Conservation (phyloP, 2,329 filamentous ascomycete genomes). For the Aurifilum marmelostoma region DNA sequence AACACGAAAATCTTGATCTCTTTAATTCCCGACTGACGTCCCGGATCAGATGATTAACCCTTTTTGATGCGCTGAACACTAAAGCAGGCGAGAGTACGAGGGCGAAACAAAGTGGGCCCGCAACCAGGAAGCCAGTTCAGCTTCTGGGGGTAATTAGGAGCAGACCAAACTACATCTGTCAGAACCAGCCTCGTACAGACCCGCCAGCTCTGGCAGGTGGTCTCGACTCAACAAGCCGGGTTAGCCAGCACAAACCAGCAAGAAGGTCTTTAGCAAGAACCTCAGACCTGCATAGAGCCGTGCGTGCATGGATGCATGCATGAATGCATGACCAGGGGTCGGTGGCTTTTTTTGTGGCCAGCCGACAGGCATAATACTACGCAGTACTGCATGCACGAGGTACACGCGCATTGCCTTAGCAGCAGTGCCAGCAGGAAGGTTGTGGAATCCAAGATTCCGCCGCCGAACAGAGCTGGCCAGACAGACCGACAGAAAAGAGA, state of each 20-base stretch:
- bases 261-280: not conserved
- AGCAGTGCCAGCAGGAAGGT: not conserved
- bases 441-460: not conserved
- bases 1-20: not conserved
- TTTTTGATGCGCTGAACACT: not conserved
- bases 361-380: slow-evolving; percentile 4
- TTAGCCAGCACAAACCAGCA: not conserved
- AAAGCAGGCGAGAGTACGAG: not conserved
- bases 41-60: not conserved
- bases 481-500: not conserved
- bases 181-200: not conserved
- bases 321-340: not conserved
- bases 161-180: not conserved
- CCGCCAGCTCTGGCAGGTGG: slow-evolving; percentile 1
- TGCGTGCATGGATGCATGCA: not conserved
- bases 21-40: not conserved
- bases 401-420: slow-evolving; percentile 1
- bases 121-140: not conserved
- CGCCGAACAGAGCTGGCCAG: slow-evolving; percentile 2
- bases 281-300: not conserved
- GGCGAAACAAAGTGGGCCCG: not conserved
- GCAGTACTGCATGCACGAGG: too few species aligned
- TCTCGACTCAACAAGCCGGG: not conserved
- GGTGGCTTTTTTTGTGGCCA: not conserved
- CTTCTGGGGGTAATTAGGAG: not conserved